phyloP scores from a whole-genome alignment of 2,329 filamentous ascomycete species.

The Colletotrichum tropicale region DNA sequence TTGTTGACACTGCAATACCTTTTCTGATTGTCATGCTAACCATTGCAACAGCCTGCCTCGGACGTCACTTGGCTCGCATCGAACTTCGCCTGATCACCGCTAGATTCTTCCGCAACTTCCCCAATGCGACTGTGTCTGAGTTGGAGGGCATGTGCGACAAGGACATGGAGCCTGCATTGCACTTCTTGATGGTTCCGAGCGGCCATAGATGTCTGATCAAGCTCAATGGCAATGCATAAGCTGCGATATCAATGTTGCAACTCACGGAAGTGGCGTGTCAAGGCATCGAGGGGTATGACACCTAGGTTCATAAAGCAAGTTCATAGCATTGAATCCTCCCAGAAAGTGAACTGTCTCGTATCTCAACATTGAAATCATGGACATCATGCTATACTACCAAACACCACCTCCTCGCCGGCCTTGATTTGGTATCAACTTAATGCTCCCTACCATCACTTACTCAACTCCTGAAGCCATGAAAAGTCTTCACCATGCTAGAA shows the following conservation, averaged over 20 bases:
- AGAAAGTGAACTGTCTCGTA: not conserved
- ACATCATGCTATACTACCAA: not conserved
- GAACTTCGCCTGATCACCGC: conserved; percentile 58
- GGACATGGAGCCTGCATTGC: conserved; percentile 37
- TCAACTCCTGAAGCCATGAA: not conserved
- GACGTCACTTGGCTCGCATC: conserved; percentile 62
- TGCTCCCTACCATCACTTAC: not conserved
- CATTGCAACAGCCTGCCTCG: conserved; percentile 46
- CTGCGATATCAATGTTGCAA: too few species aligned
- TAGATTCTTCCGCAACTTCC: conserved; percentile 55
- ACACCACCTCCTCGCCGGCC: not conserved
- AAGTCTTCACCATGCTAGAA: not conserved
- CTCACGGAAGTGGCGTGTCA: too few species aligned
- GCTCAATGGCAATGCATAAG: not conserved
- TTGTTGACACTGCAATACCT: too few species aligned
- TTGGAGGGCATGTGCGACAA: conserved; percentile 38
- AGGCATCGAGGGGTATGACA: too few species aligned
- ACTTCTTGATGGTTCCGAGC: conserved; percentile 36
- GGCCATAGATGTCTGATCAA: conserved; percentile 34
- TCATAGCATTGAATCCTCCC: too few species aligned
- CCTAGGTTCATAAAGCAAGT: fast-evolving
- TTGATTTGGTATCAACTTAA: not conserved
- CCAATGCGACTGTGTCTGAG: conserved; percentile 29
- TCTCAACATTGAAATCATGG: not conserved
- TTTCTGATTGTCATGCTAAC: not conserved